A percentile compares a stretch with the other conserved stretches of the same genome.
Conservation (phyloP, 1,284 basidiomycete species). For the Fomitopsis pinicola region DNA sequence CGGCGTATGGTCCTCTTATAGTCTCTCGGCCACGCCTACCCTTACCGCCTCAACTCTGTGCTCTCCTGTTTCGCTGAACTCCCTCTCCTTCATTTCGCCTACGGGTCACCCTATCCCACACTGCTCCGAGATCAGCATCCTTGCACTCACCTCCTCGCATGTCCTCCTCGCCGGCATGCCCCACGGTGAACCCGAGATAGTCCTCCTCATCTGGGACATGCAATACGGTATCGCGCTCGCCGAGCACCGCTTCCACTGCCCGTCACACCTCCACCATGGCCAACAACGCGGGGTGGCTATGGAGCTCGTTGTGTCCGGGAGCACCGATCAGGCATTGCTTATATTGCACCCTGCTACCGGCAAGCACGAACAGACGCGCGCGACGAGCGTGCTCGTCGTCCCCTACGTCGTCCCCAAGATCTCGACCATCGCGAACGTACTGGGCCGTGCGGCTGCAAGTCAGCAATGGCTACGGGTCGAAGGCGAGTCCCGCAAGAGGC, state of each 20-base stretch:
- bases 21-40: constrained; percentile 26
- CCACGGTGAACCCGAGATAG: constrained; percentile 40
- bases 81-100: constrained; percentile 26
- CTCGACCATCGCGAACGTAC: constrained; percentile 59
- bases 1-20: constrained; percentile 46
- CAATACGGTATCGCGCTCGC: constrained; percentile 65
- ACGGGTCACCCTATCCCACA: constrained; percentile 4
- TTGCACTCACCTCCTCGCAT: constrained; percentile 59
- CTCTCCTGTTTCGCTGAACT: constrained; percentile 31
- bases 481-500: background rate
- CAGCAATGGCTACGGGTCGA: constrained; percentile 43
- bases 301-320: constrained; percentile 25
- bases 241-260: constrained; percentile 47
- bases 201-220: constrained; percentile 67
- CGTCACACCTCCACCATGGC: constrained; percentile 39
- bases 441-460: constrained; percentile 47
- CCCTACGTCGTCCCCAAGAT: constrained; percentile 45
- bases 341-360: constrained; percentile 41
- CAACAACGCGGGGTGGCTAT: constrained; percentile 32
- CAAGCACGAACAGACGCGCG: constrained; percentile 22
- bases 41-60: constrained; percentile 11
- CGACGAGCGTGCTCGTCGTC: constrained; percentile 51
- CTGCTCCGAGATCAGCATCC: constrained; percentile 34
- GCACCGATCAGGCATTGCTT: constrained; percentile 47
- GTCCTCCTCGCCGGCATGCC: constrained; percentile 54